Conservation (phyloP, 257 asterid species). For the Eucommia ulmoides region DNA sequence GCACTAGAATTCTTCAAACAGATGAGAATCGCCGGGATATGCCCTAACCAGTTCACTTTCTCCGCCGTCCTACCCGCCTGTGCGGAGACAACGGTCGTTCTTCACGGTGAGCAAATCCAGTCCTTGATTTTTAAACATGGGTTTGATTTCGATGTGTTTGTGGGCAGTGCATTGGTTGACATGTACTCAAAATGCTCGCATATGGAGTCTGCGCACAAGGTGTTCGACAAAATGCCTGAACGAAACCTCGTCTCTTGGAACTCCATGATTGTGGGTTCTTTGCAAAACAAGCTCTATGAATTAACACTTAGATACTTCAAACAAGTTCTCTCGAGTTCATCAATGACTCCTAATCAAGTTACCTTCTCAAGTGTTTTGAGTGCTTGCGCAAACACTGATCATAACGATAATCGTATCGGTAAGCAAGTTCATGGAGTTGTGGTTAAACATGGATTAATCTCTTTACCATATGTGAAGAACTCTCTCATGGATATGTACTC, state of each 20-base stretch:
- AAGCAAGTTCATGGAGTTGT: conserved; percentile 32
- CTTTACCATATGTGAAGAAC: conserved; percentile 28
- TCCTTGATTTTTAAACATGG: conserved; percentile 27
- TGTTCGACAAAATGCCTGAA: conserved; percentile 44
- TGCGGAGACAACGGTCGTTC: conserved; percentile 9
- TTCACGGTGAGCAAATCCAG: conserved; percentile 33
- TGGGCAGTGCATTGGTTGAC: conserved; percentile 35
- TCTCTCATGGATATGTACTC: conserved; percentile 39
- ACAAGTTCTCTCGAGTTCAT: conserved; percentile 14
- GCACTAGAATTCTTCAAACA: conserved; percentile 28
- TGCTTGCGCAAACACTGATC: conserved; percentile 26
- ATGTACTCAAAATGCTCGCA: conserved; percentile 32
- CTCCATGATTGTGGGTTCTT: conserved; percentile 31
- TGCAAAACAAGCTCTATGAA: conserved; percentile 15
- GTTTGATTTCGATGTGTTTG: conserved; percentile 30
- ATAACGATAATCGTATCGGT: conserved; percentile 18
- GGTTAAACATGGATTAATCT: conserved; percentile 27
- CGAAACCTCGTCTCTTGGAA: conserved; percentile 43
- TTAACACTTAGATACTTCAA: conserved; percentile 21
- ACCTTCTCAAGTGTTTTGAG: conserved; percentile 35
- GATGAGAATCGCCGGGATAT: conserved; percentile 29
- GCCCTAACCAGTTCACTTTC: conserved; percentile 33
- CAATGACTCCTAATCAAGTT: conserved; percentile 28
- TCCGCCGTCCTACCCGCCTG: conserved; percentile 43
- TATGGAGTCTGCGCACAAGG: conserved; percentile 11